These are phyloP conservation scores for Xylaria sp. DNA, from an alignment of 2,329 filamentous ascomycete genomes.

Conservation along the genomic window DNA sequence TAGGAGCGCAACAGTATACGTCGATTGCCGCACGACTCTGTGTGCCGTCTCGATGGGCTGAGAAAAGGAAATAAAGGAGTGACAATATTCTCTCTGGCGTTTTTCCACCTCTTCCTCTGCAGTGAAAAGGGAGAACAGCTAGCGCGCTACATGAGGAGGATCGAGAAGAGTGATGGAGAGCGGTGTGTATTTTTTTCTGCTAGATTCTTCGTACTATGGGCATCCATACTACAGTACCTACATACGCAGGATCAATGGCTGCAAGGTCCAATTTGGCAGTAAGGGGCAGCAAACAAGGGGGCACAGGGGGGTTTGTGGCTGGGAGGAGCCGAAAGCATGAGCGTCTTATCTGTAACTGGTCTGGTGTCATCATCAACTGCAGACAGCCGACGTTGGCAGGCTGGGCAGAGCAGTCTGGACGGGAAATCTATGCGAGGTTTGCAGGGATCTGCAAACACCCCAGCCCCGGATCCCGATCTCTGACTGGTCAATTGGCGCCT, in stretches of 20 bases:
- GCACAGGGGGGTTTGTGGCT: slow-evolving; percentile 8
- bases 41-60: slow-evolving; percentile 9
- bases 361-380: slow-evolving; percentile 23
- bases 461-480: not conserved
- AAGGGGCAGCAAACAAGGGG: slow-evolving; percentile 18
- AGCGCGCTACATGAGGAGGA: slow-evolving; percentile 7
- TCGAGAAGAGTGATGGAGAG: not conserved
- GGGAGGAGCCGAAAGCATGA: slow-evolving; percentile 3
- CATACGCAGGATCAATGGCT: too few species aligned
- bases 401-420: slow-evolving; percentile 1
- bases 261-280: slow-evolving; percentile 10
- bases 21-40: slow-evolving; percentile 7
- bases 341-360: slow-evolving; percentile 22
- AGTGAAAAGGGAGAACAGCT: slow-evolving; percentile 15
- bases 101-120: slow-evolving; percentile 16
- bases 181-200: not conserved
- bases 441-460: slow-evolving; percentile 1
- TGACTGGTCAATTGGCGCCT: not conserved
- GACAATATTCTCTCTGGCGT: slow-evolving; percentile 25
- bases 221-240: too few species aligned
- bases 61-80: slow-evolving; percentile 22
- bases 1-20: slow-evolving; percentile 8
- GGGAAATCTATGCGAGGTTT: slow-evolving; percentile 10
- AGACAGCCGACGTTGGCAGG: slow-evolving; percentile 4
- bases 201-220: not conserved